phyloP scores from a whole-genome alignment of 805 yeast genomes.

The Hanseniaspora pseudoguilliermondii region DNA sequence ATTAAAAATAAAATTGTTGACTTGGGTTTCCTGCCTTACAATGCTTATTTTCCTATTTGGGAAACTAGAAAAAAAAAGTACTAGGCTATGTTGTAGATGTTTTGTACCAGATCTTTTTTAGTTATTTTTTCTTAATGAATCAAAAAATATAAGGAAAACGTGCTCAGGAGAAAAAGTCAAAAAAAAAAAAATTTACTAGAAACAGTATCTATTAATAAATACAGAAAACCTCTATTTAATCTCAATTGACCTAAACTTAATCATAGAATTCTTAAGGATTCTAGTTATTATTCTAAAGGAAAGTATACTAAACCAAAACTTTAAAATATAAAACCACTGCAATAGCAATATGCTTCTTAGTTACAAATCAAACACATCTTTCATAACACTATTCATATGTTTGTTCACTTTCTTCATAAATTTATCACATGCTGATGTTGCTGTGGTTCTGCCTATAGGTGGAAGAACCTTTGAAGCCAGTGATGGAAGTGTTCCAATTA shows the following conservation, averaged over 20 bases:
- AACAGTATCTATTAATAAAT: too few species aligned
- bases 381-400: not conserved
- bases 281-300: too few species aligned
- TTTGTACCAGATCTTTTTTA: not conserved
- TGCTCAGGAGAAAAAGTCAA: too few species aligned
- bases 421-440: conserved; percentile 9
- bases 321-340: not conserved
- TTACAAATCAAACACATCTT: not conserved
- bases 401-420: not conserved
- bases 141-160: not conserved
- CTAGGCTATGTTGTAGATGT: not conserved
- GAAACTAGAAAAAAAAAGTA: not conserved
- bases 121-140: not conserved
- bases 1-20: too few species aligned
- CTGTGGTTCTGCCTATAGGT: conserved; percentile 7
- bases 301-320: too few species aligned
- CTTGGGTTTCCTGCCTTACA: too few species aligned
- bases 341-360: not conserved
- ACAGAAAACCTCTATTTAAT: too few species aligned
- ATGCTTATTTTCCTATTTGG: not conserved
- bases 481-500: conserved; percentile 20
- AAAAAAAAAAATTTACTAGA: too few species aligned
- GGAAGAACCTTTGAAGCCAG: conserved; percentile 16
- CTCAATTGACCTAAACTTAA: too few species aligned
- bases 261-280: too few species aligned